Conservation (phyloP, 148 eudicot species). For the Camellia sinensis region DNA sequence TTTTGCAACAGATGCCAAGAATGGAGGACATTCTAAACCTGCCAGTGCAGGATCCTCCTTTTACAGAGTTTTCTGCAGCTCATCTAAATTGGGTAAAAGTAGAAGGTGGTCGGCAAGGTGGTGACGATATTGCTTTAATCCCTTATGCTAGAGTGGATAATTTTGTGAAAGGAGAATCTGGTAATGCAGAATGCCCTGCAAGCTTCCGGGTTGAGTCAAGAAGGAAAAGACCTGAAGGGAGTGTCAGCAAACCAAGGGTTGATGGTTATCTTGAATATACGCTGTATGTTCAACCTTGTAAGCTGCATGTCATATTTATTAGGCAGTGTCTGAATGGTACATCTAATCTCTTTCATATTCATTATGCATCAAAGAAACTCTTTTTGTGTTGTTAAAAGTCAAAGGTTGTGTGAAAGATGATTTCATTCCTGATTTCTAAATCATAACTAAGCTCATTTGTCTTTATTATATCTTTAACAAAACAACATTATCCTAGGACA, state of each 20-base stretch:
- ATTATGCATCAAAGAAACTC: background rate
- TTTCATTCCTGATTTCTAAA: background rate
- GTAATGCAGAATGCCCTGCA: slow-evolving; percentile 34
- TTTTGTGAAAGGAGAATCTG: slow-evolving; percentile 33
- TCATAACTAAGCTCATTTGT: background rate
- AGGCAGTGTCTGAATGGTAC: slow-evolving; percentile 6
- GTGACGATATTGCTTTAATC: slow-evolving; percentile 32
- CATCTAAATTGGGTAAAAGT: slow-evolving; percentile 33
- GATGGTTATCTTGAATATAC: slow-evolving; percentile 39
- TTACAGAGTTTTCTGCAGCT: slow-evolving; percentile 31
- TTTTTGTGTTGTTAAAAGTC: background rate
- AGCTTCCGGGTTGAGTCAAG: slow-evolving; percentile 33
- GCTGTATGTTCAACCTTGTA: slow-evolving; percentile 26
- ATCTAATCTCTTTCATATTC: background rate
- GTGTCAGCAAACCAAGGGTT: slow-evolving; percentile 31
- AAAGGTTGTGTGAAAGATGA: background rate
- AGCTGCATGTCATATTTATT: slow-evolving; percentile 12
- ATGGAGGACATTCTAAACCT: slow-evolving; percentile 37
- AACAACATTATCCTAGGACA: background rate
- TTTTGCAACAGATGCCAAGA: slow-evolving; percentile 28
- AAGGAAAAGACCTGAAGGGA: slow-evolving; percentile 34
- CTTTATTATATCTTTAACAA: background rate
- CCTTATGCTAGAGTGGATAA: slow-evolving; percentile 33
- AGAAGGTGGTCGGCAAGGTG: slow-evolving; percentile 39
- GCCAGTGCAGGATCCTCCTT: slow-evolving; percentile 36